Evolutionary conservation across 768 basidiomycete species (phyloP).

Genomic region (Tulasnella sp.): DNA sequence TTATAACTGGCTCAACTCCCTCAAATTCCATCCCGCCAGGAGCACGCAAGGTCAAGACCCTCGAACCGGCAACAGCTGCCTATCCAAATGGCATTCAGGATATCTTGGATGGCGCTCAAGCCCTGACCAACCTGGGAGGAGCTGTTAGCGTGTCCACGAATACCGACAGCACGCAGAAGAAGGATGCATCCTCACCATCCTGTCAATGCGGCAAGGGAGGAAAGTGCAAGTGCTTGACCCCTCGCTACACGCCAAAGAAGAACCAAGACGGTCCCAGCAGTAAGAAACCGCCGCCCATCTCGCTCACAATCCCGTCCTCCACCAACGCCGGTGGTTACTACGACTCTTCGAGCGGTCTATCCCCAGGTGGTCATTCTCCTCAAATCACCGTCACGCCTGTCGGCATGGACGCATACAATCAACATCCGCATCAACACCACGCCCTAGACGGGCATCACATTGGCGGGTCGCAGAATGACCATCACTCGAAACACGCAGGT

Average conservation of each 20-base stretch:
- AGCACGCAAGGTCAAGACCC: slow-evolving; percentile 3
- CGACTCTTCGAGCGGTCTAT: too few species aligned
- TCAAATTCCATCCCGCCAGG: not conserved
- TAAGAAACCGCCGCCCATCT: too few species aligned
- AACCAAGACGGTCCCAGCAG: too few species aligned
- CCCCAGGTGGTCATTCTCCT: too few species aligned
- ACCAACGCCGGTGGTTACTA: too few species aligned
- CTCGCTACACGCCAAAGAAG: not conserved
- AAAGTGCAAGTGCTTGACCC: not conserved
- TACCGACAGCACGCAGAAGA: not conserved
- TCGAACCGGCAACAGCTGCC: not conserved
- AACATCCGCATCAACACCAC: too few species aligned
- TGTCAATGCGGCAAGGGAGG: not conserved
- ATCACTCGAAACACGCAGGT: too few species aligned
- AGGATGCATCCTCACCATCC: not conserved
- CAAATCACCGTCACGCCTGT: too few species aligned
- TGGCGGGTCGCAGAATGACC: too few species aligned
- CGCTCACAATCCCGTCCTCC: too few species aligned
- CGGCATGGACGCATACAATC: too few species aligned
- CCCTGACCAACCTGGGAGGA: not conserved
- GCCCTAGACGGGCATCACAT: too few species aligned
- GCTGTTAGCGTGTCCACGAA: not conserved
- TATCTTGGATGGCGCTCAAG: not conserved
- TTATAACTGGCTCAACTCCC: not conserved
- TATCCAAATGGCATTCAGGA: slow-evolving; percentile 1